phyloP scores from a whole-genome alignment of 2,329 filamentous ascomycete genomes.

The Macrophomina pseudophaseolina region DNA sequence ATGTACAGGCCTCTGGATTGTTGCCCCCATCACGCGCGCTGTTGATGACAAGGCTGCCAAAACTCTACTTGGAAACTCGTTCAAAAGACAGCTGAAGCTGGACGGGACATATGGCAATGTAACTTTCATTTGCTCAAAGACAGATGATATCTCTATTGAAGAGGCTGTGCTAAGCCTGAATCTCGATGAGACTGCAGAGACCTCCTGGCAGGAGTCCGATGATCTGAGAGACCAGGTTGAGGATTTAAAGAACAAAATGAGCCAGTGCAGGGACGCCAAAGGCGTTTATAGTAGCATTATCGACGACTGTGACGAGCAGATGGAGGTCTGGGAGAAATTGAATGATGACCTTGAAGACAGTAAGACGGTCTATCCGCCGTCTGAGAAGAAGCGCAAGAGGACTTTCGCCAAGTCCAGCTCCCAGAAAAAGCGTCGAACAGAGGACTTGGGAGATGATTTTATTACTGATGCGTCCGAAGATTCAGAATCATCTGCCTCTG shows the following conservation, averaged over 20 bases:
- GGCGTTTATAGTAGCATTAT: conserved; percentile 40
- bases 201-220: conserved; percentile 34
- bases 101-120: conserved; percentile 61
- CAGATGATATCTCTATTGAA: conserved; percentile 62
- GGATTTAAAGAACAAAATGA: conserved; percentile 32
- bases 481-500: conserved; percentile 16
- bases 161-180: conserved; percentile 50
- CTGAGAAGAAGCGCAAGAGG: conserved; percentile 46
- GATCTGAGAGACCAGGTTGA: conserved; percentile 35
- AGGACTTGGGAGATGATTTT: conserved; percentile 32
- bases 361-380: conserved; percentile 49
- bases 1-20: conserved; percentile 65
- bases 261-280: conserved; percentile 42
- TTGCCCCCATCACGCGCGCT: conserved; percentile 65
- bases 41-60: conserved; percentile 66
- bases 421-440: conserved; percentile 31
- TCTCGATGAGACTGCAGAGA: conserved; percentile 40
- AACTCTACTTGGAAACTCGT: conserved; percentile 60
- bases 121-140: conserved; percentile 68
- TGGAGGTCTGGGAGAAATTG: conserved; percentile 54
- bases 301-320: conserved; percentile 47
- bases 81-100: conserved; percentile 64
- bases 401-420: conserved; percentile 5
- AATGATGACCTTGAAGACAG: conserved; percentile 47
- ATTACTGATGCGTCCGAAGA: conserved; percentile 31